These are phyloP conservation scores for Puya raimondii DNA, from an alignment of 176 grass and related monocot species.

Conservation along the genomic window DNA sequence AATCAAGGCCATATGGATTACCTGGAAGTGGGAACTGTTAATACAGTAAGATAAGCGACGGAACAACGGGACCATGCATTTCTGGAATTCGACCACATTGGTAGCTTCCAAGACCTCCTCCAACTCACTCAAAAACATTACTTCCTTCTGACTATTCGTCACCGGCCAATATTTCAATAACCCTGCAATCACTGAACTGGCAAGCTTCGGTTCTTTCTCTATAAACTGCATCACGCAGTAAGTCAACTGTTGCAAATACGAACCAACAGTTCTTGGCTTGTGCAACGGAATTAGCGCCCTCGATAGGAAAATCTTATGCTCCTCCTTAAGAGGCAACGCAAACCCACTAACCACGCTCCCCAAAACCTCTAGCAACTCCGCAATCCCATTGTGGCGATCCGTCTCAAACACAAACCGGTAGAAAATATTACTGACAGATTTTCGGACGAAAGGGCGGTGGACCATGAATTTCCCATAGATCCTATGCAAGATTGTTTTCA, in stretches of 20 bases:
- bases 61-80: slow-evolving; percentile 96
- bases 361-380: slow-evolving; percentile 92
- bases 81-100: slow-evolving; percentile 64
- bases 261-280: slow-evolving; percentile 73
- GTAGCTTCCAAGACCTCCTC: slow-evolving; percentile 89
- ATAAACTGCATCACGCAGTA: slow-evolving; percentile 88
- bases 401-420: slow-evolving; percentile 92
- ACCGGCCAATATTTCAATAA: slow-evolving; percentile 88
- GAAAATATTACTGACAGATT: slow-evolving; percentile 89
- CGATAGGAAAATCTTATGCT: slow-evolving; percentile 92
- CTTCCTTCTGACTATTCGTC: slow-evolving; percentile 95
- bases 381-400: slow-evolving; percentile 73
- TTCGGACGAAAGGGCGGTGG: slow-evolving; percentile 86
- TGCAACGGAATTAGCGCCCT: slow-evolving; percentile 73
- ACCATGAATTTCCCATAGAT: slow-evolving; percentile 99
- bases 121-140: slow-evolving; percentile 95
- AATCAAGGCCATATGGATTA: slow-evolving; percentile 15
- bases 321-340: slow-evolving; percentile 86
- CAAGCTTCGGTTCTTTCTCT: slow-evolving; percentile 89
- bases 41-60: slow-evolving; percentile 59
- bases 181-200: slow-evolving; percentile 56
- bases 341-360: slow-evolving; percentile 95
- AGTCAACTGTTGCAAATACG: slow-evolving; percentile 91
- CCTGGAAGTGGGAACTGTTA: slow-evolving; percentile 91
- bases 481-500: slow-evolving; percentile 86